These are phyloP conservation scores for Ustilago trichophora DNA, from an alignment of 1,284 basidiomycete species.

Conservation along the genomic window DNA sequence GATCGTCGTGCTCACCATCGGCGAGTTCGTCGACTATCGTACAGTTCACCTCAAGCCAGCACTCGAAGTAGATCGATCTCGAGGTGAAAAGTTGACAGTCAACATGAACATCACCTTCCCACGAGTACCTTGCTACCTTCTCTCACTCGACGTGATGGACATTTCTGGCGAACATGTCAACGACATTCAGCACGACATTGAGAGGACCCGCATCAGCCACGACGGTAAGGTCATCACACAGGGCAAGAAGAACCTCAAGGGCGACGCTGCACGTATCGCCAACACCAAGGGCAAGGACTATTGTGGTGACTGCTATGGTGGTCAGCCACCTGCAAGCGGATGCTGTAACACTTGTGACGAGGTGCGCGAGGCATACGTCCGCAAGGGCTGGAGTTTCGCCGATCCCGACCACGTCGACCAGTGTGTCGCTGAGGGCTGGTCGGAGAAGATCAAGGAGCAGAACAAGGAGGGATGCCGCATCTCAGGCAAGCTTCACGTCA, in stretches of 20 bases:
- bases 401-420: constrained; percentile 87
- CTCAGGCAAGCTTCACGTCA: constrained; percentile 87
- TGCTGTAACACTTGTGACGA: constrained; percentile 98
- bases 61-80: constrained; percentile 76
- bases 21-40: constrained; percentile 96
- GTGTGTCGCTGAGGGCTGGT: constrained; percentile 94
- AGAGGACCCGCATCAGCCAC: constrained; percentile 80
- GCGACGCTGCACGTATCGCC: constrained; percentile 58
- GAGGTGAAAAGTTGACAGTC: constrained; percentile 92
- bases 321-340: constrained; percentile 75
- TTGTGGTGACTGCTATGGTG: constrained; percentile 93
- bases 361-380: constrained; percentile 87
- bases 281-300: constrained; percentile 48
- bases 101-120: constrained; percentile 95
- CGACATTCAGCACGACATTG: constrained; percentile 76
- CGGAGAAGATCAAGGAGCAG: constrained; percentile 90
- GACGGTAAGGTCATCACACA: constrained; percentile 69
- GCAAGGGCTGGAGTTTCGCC: constrained; percentile 92
- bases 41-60: constrained; percentile 73
- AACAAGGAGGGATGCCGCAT: constrained; percentile 94
- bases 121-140: constrained; percentile 87
- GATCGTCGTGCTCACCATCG: constrained; percentile 86
- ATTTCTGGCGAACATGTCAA: constrained; percentile 93
- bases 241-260: constrained; percentile 50
- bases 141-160: constrained; percentile 88